A percentile compares a stretch with the other conserved stretches of the same genome.
These are phyloP conservation scores for Capsicum chinense DNA, from an alignment of 257 asterid genomes.

Conservation along the genomic window DNA sequence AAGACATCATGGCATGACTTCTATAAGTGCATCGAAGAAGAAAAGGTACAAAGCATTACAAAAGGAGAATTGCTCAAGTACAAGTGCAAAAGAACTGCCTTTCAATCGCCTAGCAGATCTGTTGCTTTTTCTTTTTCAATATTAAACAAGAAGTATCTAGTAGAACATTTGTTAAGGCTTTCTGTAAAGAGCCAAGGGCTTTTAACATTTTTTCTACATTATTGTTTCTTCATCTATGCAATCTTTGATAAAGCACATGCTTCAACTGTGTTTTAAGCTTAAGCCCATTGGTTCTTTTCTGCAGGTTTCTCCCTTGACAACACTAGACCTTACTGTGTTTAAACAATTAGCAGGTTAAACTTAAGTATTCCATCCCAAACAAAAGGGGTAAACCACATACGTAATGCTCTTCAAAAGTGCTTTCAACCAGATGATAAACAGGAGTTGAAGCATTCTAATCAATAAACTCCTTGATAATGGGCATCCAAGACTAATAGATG, in stretches of 20 bases:
- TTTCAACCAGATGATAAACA: background rate
- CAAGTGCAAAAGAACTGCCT: background rate
- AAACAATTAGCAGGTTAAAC: background rate
- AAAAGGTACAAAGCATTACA: background rate
- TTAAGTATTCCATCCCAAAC: no score
- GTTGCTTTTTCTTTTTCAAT: background rate
- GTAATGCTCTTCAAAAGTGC: background rate
- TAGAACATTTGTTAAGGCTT: background rate
- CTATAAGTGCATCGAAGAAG: background rate
- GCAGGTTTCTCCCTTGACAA: background rate
- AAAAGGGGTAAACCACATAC: background rate
- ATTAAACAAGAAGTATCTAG: slow-evolving; percentile 12
- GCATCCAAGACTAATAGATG: background rate
- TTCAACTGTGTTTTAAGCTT: background rate
- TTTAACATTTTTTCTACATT: background rate
- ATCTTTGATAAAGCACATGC: background rate
- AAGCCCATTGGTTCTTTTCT: background rate
- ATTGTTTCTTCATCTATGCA: slow-evolving; percentile 8
- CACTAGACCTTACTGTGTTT: background rate
- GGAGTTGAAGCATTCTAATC: background rate
- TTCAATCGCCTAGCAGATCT: background rate
- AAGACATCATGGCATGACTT: background rate
- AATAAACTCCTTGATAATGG: background rate
- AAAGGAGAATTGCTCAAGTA: background rate
- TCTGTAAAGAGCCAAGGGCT: background rate